Base-by-base conservation (phyloP, 768 basidiomycete species). In the Collybia sp. region DNA sequence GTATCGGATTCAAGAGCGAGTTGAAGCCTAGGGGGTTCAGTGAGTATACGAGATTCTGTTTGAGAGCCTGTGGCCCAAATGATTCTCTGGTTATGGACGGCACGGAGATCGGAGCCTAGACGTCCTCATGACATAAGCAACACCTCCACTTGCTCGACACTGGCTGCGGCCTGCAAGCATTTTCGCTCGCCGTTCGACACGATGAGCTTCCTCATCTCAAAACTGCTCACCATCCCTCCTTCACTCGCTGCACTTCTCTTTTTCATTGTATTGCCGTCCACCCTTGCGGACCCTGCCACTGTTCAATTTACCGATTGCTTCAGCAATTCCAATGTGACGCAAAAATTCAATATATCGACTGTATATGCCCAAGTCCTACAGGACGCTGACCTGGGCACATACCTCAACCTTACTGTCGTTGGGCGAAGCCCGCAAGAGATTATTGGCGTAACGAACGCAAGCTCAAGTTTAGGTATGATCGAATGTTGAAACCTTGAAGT, bases 281-380 rank as follows among this genome's bases (percentile, higher is more conserved):
- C 61, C 33, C 48, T 63, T 40, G 68, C 82, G 12, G 80, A 82
- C 56, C 85, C 86, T 2, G 80, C 83, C 18, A 72, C 73, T 0
- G 63, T 87, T 12, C 68, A 68, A 38, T 90, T 81, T 61, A 55
- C 63, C n/a, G 85, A 89, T 62, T 92, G 89, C 64, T 89, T 80
- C 63, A 63, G 67, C 17, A 59, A 67, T 18, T 72, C 74, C 47
- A 74, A 75, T 63, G 53, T 58, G 30, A 61, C 72, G 37, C 73
- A 74, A 61, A 85, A 83, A 60, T 72, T 90, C 64, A 69, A 77
- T 30, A 73, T 91, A 46, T 72, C 79, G 49, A 75, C 76, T 30
- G 80, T 92, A 37, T 92, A 87, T 58, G 85, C 77, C 16, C 89
- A 92, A 61, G 71, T 86, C 46, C 64, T 79, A 17, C 64, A 74